Conservation (phyloP, 2,329 filamentous ascomycete genomes). For the Remersonia thermophila region DNA sequence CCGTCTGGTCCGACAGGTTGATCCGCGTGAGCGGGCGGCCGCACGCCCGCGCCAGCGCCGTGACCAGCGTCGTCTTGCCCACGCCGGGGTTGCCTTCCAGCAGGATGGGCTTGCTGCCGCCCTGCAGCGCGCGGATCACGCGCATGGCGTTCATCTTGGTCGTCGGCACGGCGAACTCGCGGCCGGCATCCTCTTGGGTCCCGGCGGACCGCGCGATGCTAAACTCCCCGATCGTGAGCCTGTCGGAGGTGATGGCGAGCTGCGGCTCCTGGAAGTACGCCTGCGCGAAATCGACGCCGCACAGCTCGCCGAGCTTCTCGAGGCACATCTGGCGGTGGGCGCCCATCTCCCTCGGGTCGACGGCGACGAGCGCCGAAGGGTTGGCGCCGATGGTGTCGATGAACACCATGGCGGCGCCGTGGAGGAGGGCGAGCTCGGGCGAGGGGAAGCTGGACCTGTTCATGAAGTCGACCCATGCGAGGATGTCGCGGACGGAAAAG, state of each 20-base stretch:
- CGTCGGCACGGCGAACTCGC: conserved; percentile 80
- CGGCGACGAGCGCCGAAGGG: conserved; percentile 72
- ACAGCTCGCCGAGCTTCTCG: conserved; percentile 54
- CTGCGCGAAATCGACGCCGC: conserved; percentile 51
- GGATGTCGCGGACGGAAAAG: conserved; percentile 82
- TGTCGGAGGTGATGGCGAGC: conserved; percentile 39
- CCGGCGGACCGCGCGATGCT: conserved; percentile 43
- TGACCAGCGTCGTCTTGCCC: conserved; percentile 88
- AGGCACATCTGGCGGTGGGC: conserved; percentile 64
- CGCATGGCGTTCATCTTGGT: conserved; percentile 84
- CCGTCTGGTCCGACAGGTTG: conserved; percentile 95
- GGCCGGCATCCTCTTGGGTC: conserved; percentile 38
- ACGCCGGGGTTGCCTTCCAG: conserved; percentile 97
- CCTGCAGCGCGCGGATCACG: conserved; percentile 76
- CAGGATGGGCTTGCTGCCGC: conserved; percentile 80
- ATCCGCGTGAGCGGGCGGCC: conserved; percentile 81
- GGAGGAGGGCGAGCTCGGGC: conserved; percentile 42
- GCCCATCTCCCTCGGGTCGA: conserved; percentile 55
- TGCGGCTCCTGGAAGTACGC: conserved; percentile 54
- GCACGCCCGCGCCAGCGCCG: conserved; percentile 67
- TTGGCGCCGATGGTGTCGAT: conserved; percentile 93
- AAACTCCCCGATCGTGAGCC: conserved; percentile 64
- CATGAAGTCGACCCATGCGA: conserved; percentile 89
- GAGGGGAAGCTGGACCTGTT: conserved; percentile 49
- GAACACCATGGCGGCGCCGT: conserved; percentile 90